Evolutionary conservation across 2,329 filamentous ascomycete species (phyloP).

Genomic region (Karstenula rhodostoma): DNA sequence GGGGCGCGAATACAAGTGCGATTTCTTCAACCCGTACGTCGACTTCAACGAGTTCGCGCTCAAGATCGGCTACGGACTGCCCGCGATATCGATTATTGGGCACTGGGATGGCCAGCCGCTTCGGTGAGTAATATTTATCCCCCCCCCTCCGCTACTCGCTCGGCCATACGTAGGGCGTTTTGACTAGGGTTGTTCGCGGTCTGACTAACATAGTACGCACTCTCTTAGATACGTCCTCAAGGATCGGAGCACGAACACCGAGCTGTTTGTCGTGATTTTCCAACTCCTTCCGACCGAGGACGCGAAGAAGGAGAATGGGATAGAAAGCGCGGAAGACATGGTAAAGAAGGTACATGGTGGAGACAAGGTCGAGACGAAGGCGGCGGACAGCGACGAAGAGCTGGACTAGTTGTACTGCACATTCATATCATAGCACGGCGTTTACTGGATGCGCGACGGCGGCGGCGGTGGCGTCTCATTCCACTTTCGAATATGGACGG

Average conservation of each 20-base stretch:
- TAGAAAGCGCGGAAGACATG: slow-evolving; percentile 32
- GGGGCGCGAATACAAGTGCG: slow-evolving; percentile 68
- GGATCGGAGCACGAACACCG: slow-evolving; percentile 74
- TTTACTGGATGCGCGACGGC: not conserved
- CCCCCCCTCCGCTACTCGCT: no score
- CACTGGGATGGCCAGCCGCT: slow-evolving; percentile 83
- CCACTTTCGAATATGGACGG: not conserved
- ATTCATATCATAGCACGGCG: not conserved
- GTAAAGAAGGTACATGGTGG: slow-evolving; percentile 33
- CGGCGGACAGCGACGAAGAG: slow-evolving; percentile 27
- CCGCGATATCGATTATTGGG: slow-evolving; percentile 77
- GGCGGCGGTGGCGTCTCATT: not conserved
- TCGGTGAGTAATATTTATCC: slow-evolving; percentile 59
- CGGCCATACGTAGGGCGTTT: slow-evolving; percentile 23
- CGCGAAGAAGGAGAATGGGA: slow-evolving; percentile 35
- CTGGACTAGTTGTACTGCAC: slow-evolving; percentile 26
- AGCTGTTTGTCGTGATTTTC: slow-evolving; percentile 84
- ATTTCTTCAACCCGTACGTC: slow-evolving; percentile 92
- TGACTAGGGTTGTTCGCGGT: slow-evolving; percentile 26
- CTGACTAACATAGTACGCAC: slow-evolving; percentile 72
- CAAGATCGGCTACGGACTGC: slow-evolving; percentile 61
- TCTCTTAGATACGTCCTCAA: slow-evolving; percentile 91
- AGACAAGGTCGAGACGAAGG: slow-evolving; percentile 8
- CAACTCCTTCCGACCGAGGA: slow-evolving; percentile 76
- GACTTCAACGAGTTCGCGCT: slow-evolving; percentile 83